These are phyloP conservation scores for Penicillium canescens DNA, from an alignment of 495 filamentous ascomycete species.

Conservation along the genomic window DNA sequence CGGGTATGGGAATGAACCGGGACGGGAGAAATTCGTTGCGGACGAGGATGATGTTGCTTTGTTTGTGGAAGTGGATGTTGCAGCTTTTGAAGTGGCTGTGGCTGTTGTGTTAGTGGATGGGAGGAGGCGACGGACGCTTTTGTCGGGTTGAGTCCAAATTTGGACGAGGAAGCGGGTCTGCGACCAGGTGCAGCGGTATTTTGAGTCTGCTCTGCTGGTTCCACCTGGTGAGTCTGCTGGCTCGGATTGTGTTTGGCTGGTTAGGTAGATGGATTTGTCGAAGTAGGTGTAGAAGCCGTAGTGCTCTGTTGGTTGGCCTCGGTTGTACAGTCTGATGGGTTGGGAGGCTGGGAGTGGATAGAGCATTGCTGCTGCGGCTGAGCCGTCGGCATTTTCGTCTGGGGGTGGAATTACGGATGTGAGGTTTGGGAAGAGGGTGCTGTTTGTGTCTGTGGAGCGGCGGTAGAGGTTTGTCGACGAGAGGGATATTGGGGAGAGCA, in stretches of 20 bases:
- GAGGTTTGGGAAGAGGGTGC: slow-evolving; percentile 46
- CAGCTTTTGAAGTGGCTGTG: slow-evolving; percentile 12
- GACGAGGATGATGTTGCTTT: slow-evolving; percentile 36
- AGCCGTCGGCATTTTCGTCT: slow-evolving; percentile 60
- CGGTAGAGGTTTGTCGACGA: slow-evolving; percentile 25
- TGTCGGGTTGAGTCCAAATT: slow-evolving; percentile 71
- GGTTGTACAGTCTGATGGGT: slow-evolving; percentile 83
- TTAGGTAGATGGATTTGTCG: slow-evolving; percentile 81
- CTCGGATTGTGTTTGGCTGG: slow-evolving; percentile 44
- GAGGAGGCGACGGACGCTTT: slow-evolving; percentile 47
- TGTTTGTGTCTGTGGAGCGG: slow-evolving; percentile 18
- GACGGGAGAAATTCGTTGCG: slow-evolving; percentile 55
- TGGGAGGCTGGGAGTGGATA: slow-evolving; percentile 68
- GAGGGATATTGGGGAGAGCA: slow-evolving; percentile 36
- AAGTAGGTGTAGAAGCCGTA: slow-evolving; percentile 95
- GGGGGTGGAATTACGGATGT: slow-evolving; percentile 61
- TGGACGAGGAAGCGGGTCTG: slow-evolving; percentile 85
- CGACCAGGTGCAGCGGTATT: slow-evolving; percentile 73
- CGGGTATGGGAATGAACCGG: slow-evolving; percentile 83
- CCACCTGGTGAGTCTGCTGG: slow-evolving; percentile 66
- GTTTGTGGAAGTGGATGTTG: slow-evolving; percentile 17
- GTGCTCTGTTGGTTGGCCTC: slow-evolving; percentile 75
- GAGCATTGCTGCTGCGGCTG: slow-evolving; percentile 69
- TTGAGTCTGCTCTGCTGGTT: slow-evolving; percentile 56
- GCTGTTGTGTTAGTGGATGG: slow-evolving; percentile 17